Evolutionary conservation across 2,329 filamentous ascomycete genomes (phyloP), one percentile per base, ranked within the genome.

Genomic region (Macroventuria anomochaeta): DNA sequence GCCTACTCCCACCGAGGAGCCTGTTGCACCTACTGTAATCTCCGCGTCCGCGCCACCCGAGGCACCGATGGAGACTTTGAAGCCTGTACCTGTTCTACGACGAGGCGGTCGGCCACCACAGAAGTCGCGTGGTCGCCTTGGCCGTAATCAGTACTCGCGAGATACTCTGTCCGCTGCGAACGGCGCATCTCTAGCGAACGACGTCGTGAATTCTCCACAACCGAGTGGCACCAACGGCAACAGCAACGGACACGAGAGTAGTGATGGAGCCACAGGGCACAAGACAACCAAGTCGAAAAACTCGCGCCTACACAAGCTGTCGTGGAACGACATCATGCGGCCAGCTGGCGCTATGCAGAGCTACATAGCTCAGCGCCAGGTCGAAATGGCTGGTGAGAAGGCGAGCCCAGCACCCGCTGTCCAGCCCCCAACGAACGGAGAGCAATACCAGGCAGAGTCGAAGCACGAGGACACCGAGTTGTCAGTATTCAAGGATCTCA

Each of bases 361-460:
- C 63, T 97, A 93, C 69, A 96, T 97, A 59, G 88, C 89, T 3
- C 86, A 91, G 61, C 93, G 91, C 52, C 92, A 97, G 73, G 82
- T 96, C 6, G 93, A 97, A 68, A 84, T 96, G 75, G 91, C 90
- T 1, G 86, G 84, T 25, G 88, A 73, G 75, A 70, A 77, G 57
- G 57, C 56, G 11, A 55, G 59, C 11, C 50, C 61, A 20, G 62
- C 67, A 18, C 64, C 68, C 23, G 59, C 70, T 31, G 67, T 72
- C 0, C 68, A 69, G 47, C 40, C 63, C 1, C 43, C 57, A 10
- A 56, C 62, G 13, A 73, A 74, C 31, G 68, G 64, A 26, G 53
- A 65, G 8, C 18, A 62, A 23, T 42, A 42, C 11, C 52, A 53
- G 17, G 55, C 60, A 11, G 67, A 66, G 31, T 55, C 57, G 36